These are phyloP conservation scores for Pelargonium citronellum DNA, from an alignment of 441 rosid species.

Conservation along the genomic window DNA sequence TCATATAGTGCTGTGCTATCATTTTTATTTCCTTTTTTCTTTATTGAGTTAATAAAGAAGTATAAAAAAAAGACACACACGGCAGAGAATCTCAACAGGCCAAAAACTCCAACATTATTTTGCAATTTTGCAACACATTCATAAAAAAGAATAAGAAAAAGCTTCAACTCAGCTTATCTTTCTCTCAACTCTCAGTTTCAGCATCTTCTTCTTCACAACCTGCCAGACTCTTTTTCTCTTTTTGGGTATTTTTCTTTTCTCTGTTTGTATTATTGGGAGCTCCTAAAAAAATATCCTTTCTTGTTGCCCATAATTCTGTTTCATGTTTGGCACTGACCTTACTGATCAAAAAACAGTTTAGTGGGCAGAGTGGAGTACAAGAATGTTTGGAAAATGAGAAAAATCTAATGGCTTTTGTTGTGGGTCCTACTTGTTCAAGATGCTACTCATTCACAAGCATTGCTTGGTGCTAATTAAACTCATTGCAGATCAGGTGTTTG, in stretches of 20 bases:
- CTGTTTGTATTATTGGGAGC: background rate
- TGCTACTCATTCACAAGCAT: slow-evolving; percentile 6
- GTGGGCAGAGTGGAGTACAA: slow-evolving; percentile 15
- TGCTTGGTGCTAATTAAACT: slow-evolving; percentile 2
- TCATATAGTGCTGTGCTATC: background rate
- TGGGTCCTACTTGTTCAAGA: slow-evolving; percentile 27
- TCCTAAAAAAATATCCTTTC: background rate
- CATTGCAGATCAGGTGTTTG: slow-evolving; percentile 6
- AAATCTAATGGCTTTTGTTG: slow-evolving; percentile 26
- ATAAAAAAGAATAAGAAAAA: background rate
- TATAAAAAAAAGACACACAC: background rate
- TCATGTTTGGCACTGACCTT: background rate
- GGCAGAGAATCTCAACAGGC: slow-evolving; percentile 5
- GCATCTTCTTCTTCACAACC: slow-evolving; percentile 4
- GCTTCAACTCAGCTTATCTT: slow-evolving; percentile 6
- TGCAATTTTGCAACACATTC: background rate
- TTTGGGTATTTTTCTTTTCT: background rate
- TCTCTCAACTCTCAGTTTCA: background rate
- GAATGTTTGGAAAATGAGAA: slow-evolving; percentile 28
- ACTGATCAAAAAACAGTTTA: background rate
- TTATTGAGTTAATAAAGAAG: slow-evolving; percentile 1
- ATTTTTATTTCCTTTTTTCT: background rate
- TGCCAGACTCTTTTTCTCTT: background rate
- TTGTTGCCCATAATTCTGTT: background rate
- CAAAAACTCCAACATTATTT: slow-evolving; percentile 9